Evolutionary conservation across 31 red algal species (phyloP).

Genomic region (Endocladia muricata): DNA sequence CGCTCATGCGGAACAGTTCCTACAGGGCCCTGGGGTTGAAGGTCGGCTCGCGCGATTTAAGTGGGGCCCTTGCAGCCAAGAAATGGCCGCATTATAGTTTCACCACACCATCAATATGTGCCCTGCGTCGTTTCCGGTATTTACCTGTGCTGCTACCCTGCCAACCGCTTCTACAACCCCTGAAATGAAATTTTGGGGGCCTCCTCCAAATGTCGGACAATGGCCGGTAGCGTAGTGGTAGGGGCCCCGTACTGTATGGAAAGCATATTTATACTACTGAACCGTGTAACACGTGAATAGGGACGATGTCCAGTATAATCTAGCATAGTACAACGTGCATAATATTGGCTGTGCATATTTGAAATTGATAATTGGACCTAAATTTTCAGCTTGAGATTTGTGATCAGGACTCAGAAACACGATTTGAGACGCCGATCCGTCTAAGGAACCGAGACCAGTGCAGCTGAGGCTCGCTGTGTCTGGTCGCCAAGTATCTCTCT

Average conservation of each 20-base stretch:
- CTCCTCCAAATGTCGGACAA: too few species aligned
- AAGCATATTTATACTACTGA: not conserved
- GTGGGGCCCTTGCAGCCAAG: not conserved
- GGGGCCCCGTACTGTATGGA: not conserved
- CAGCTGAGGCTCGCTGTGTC: not conserved
- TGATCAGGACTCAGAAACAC: not conserved
- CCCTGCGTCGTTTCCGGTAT: not conserved
- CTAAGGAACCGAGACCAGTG: not conserved
- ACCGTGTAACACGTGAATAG: not conserved
- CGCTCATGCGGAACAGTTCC: not conserved
- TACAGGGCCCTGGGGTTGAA: not conserved
- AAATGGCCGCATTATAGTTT: slow-evolving; percentile 7
- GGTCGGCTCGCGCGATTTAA: not conserved
- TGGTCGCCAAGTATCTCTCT: not conserved
- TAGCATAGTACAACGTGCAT: not conserved
- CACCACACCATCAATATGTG: not conserved
- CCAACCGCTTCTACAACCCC: too few species aligned
- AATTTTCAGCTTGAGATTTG: not conserved
- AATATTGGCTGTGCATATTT: too few species aligned
- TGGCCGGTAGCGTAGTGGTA: too few species aligned
- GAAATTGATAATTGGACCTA: too few species aligned
- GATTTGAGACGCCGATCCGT: not conserved
- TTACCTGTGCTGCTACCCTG: too few species aligned
- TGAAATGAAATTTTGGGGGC: too few species aligned
- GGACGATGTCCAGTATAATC: not conserved